Base-by-base conservation (phyloP, 495 filamentous ascomycete species). In the Penicillium chermesinum region DNA sequence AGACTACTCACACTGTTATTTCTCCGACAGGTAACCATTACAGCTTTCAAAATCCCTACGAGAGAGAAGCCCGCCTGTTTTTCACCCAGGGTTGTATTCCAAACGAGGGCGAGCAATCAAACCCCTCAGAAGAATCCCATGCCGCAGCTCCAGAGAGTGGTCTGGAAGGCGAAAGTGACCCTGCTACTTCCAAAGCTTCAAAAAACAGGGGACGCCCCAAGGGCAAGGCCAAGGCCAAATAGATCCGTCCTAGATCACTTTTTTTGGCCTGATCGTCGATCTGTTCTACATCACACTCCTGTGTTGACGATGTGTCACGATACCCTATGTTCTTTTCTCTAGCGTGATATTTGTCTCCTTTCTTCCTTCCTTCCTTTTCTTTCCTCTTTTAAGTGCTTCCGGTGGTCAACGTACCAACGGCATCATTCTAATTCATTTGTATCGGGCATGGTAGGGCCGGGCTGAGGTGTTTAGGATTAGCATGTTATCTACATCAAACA, bases 71-170 rank as follows among this genome's bases (percentile, higher is more conserved):
- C 2, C 79, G 84, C 16, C 74, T 95, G 10, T 94, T 93, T 72
- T 95, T 95, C 66, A 81, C 87, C 1, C 89, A 95, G 53, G 88
- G 84, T 4, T 87, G 84, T 61, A 81, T 73, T 12, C 72, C 72
- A 13, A 56, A 39, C 10, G 67, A 66, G 35, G 55, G 41, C 44
- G 69, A 72, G 9, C n/a, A 19, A 22, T 21, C 34, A 2, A 54
- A 46, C n/a, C 44, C 54, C 2, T 46, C 47, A 7, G 50, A 57
- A 5, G 53, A 59, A 44, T 62, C 66, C 13, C 64, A 58, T 40
- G 39, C 46, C 32, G 54, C 38, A 20, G 53, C 42, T 4, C 59
- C 58, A 21, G 63, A 70, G 16, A 63, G 53, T 38, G 64, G 68
- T 32, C 57, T 62, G 21, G 60, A 57, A 33, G 42, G 40, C 7